Percentiles rank a stretch among this genome's conserved stretches.
Evolutionary conservation across 495 filamentous ascomycete species (phyloP).

Genomic region (Penicillium maclennaniae): DNA sequence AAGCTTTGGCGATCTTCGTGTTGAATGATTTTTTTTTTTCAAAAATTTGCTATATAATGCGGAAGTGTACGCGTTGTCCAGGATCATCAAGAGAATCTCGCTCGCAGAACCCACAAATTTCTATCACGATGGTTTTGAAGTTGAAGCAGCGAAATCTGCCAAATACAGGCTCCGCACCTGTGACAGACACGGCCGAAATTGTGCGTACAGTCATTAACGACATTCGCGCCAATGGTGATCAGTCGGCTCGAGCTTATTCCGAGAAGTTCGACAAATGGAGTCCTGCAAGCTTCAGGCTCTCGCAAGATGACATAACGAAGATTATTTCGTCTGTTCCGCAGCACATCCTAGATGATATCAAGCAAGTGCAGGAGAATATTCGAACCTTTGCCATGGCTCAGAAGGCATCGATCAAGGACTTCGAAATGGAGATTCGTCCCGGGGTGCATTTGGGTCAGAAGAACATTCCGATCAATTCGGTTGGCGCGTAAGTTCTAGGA

Average conservation of each 20-base stretch:
- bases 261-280: conserved; percentile 55
- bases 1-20: conserved; percentile 1
- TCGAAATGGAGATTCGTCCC: conserved; percentile 47
- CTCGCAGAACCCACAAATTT: background rate
- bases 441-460: conserved; percentile 49
- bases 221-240: conserved; percentile 44
- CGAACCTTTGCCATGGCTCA: conserved; percentile 48
- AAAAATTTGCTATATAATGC: background rate
- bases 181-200: conserved; percentile 22
- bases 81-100: background rate
- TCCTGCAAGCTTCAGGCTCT: conserved; percentile 43
- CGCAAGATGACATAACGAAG: conserved; percentile 19
- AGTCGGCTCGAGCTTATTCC: conserved; percentile 46
- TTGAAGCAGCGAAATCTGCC: conserved; percentile 14
- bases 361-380: conserved; percentile 49
- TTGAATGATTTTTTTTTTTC: background rate
- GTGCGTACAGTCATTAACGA: conserved; percentile 48
- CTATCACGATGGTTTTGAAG: conserved; percentile 11
- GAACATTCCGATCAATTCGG: conserved; percentile 39
- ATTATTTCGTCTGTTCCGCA: conserved; percentile 24
- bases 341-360: conserved; percentile 50
- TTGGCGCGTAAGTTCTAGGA: conserved; percentile 25
- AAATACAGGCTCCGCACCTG: conserved; percentile 2
- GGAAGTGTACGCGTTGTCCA: background rate
- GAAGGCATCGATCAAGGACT: conserved; percentile 38